These are phyloP conservation scores for Elongisporangium undulatum DNA, from an alignment of 352 stramenopile genomes.

Conservation along the genomic window DNA sequence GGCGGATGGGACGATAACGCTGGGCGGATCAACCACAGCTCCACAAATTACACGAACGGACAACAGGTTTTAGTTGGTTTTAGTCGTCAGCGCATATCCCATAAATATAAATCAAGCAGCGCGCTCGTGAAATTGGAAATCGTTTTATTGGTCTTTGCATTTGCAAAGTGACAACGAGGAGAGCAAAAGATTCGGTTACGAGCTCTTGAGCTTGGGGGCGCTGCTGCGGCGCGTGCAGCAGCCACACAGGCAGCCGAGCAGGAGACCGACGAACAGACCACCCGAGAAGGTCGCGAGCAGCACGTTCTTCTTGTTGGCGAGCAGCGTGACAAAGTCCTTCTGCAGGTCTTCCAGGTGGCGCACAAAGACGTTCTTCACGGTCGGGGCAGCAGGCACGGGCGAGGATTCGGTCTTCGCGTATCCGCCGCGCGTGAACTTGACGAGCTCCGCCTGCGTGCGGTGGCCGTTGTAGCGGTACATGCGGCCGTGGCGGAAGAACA, in stretches of 20 bases:
- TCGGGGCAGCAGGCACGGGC: conserved; percentile 25
- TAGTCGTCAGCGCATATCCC: no score
- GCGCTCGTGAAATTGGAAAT: not conserved
- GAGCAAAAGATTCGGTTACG: conserved; percentile 20
- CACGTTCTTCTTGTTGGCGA: conserved; percentile 82
- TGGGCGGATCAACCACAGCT: not conserved
- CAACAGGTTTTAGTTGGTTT: not conserved
- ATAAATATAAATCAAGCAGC: not conserved
- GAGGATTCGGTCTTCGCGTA: conserved; percentile 47
- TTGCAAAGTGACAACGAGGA: not conserved
- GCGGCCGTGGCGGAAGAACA: conserved; percentile 74
- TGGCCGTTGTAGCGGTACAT: conserved; percentile 71
- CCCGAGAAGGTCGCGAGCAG: conserved; percentile 69
- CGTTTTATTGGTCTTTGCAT: not conserved
- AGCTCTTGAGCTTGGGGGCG: conserved; percentile 48
- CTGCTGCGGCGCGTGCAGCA: conserved; percentile 55
- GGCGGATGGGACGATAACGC: not conserved
- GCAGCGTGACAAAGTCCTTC: conserved; percentile 59
- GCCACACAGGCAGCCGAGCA: conserved; percentile 65
- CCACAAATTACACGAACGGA: not conserved
- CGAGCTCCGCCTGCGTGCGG: conserved; percentile 53
- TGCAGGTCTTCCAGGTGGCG: conserved; percentile 49
- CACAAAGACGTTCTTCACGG: conserved; percentile 26
- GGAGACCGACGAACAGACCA: conserved; percentile 54
- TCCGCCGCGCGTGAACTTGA: conserved; percentile 50